Percentiles rank a stretch among this genome's conserved stretches.
Conservation (phyloP, 345 rosid species). For the Citrus unshiu region DNA sequence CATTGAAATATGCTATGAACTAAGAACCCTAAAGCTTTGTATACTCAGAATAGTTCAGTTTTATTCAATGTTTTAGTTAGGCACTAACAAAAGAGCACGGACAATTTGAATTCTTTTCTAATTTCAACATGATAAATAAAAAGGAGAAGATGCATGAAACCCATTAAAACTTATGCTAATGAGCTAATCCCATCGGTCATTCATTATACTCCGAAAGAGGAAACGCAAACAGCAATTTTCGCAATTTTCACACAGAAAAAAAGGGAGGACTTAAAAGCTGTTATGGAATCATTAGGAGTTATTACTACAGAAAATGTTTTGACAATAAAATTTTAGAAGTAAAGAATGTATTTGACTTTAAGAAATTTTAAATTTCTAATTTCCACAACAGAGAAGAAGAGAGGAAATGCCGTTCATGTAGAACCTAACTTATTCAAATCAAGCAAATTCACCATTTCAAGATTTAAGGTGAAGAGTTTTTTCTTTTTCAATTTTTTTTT, state of each 20-base stretch:
- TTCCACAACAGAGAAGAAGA: neutral
- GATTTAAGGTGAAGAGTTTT: neutral
- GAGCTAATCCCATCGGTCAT: neutral
- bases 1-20: too few relatives aligned
- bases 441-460: neutral
- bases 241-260: neutral
- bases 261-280: neutral
- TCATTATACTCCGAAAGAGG: neutral
- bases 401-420: neutral
- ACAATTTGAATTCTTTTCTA: neutral
- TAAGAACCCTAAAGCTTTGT: too few relatives aligned
- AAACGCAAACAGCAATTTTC: neutral
- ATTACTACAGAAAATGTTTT: neutral
- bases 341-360: neutral
- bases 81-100: neutral
- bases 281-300: neutral
- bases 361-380: neutral
- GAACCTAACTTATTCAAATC: neutral
- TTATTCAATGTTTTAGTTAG: too few relatives aligned
- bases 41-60: too few relatives aligned
- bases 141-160: neutral
- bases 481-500: too few relatives aligned
- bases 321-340: too few relatives aligned
- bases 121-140: too few relatives aligned
- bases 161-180: neutral